Conservation (phyloP, 805 yeast species). For the Candida tibetensis region DNA sequence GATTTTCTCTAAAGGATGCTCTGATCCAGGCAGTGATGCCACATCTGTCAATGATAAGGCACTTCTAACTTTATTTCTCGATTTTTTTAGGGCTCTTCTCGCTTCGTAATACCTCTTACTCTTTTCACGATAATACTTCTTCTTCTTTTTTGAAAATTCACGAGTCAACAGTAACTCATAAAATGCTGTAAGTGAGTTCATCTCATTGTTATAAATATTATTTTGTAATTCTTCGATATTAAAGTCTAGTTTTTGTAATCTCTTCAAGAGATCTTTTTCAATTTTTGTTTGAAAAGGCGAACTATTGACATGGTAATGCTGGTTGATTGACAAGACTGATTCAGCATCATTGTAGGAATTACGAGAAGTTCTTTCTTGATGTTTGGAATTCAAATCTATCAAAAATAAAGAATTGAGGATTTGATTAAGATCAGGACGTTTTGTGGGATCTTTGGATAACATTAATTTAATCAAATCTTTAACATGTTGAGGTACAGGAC, state of each 20-base stretch:
- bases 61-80: slow-evolving; percentile 34
- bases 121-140: slow-evolving; percentile 27
- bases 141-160: slow-evolving; percentile 38
- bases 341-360: slow-evolving; percentile 29
- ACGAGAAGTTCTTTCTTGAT: slow-evolving; percentile 16
- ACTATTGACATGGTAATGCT: slow-evolving; percentile 29
- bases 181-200: slow-evolving; percentile 71
- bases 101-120: slow-evolving; percentile 34
- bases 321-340: slow-evolving; percentile 38
- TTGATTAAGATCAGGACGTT: slow-evolving; percentile 51
- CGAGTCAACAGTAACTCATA: slow-evolving; percentile 67
- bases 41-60: slow-evolving; percentile 36
- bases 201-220: slow-evolving; percentile 55
- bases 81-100: slow-evolving; percentile 27
- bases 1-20: slow-evolving; percentile 39
- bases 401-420: slow-evolving; percentile 36
- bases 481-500: slow-evolving; percentile 44
- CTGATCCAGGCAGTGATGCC: slow-evolving; percentile 12
- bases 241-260: slow-evolving; percentile 58
- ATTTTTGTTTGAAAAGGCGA: slow-evolving; percentile 53
- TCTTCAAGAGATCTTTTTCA: slow-evolving; percentile 63
- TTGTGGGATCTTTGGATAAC: slow-evolving; percentile 62
- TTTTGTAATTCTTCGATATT: slow-evolving; percentile 58
- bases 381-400: slow-evolving; percentile 30
- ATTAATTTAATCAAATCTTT: slow-evolving; percentile 50